phyloP scores from a whole-genome alignment of 2,329 filamentous ascomycete genomes.

The Fusarium protoensiforme region DNA sequence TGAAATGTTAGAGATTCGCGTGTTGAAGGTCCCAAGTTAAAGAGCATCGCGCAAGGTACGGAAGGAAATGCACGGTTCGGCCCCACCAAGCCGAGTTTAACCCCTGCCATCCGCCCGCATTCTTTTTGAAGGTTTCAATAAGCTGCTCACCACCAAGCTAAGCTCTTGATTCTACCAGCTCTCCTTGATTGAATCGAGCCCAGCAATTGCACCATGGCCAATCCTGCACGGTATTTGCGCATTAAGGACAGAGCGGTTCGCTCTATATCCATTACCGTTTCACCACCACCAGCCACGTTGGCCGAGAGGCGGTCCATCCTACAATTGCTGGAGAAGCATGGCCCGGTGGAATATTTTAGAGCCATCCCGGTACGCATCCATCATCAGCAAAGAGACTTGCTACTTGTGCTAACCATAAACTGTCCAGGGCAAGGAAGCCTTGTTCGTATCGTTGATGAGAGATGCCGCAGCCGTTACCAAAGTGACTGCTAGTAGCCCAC shows the following conservation, averaged over 20 bases:
- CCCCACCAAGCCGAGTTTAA: conserved; percentile 30
- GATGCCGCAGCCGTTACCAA: conserved; percentile 51
- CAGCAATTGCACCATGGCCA: not conserved
- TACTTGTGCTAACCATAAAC: not conserved
- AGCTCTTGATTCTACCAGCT: not conserved
- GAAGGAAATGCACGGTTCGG: conserved; percentile 19
- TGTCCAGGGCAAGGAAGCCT: conserved; percentile 57
- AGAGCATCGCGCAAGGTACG: not conserved
- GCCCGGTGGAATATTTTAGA: conserved; percentile 64
- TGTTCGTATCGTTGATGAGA: conserved; percentile 62
- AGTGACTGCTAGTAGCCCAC: conserved; percentile 58
- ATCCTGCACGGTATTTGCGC: conserved; percentile 2
- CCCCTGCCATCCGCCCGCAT: not conserved
- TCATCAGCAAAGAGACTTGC: not conserved
- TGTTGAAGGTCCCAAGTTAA: conserved; percentile 14
- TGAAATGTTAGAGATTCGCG: not conserved
- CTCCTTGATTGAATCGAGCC: not conserved
- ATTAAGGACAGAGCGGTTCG: conserved; percentile 41
- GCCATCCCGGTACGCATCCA: conserved; percentile 27
- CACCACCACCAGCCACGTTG: conserved; percentile 63
- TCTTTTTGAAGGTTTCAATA: not conserved
- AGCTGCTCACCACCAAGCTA: not conserved
- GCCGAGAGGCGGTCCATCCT: conserved; percentile 67
- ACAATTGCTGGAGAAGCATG: conserved; percentile 61
- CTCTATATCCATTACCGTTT: conserved; percentile 62